Percentiles rank a stretch among this genome's conserved stretches.
Evolutionary conservation across 1,139 yeast species (phyloP).

Genomic region (Candida sp.): DNA sequence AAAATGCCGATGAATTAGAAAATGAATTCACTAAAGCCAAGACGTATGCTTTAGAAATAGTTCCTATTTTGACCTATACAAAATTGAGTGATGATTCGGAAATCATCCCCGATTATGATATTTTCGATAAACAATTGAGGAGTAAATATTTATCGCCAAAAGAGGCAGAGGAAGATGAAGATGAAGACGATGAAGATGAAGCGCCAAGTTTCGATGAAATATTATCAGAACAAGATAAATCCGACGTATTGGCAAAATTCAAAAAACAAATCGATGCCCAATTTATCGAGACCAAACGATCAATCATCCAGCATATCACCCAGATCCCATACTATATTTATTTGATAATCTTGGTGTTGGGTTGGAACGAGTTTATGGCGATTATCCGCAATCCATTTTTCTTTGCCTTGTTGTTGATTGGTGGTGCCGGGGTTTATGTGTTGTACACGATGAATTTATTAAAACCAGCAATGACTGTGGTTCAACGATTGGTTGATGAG

Average conservation of each 20-base stretch:
- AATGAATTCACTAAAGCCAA: slow-evolving; percentile 58
- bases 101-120: slow-evolving; percentile 54
- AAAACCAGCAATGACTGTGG: slow-evolving; percentile 68
- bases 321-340: slow-evolving; percentile 85
- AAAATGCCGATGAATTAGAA: slow-evolving; percentile 71
- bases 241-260: slow-evolving; percentile 56
- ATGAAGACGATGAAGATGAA: slow-evolving; percentile 35
- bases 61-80: slow-evolving; percentile 63
- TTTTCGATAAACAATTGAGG: slow-evolving; percentile 25
- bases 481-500: slow-evolving; percentile 55
- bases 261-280: slow-evolving; percentile 77
- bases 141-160: slow-evolving; percentile 22
- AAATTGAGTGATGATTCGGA: slow-evolving; percentile 49
- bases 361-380: slow-evolving; percentile 96
- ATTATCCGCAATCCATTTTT: slow-evolving; percentile 79
- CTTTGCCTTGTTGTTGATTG: slow-evolving; percentile 55
- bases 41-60: slow-evolving; percentile 48
- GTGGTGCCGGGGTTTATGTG: slow-evolving; percentile 61
- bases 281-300: slow-evolving; percentile 81
- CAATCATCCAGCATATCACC: slow-evolving; percentile 65
- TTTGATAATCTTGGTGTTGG: slow-evolving; percentile 66
- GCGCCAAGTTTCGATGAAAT: slow-evolving; percentile 51
- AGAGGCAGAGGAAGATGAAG: slow-evolving; percentile 39
- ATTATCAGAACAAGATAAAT: slow-evolving; percentile 55
- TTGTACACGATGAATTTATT: slow-evolving; percentile 71